Evolutionary conservation across 208 protist genomes (phyloP).

Genomic region (Trypanosoma platydactyli): DNA sequence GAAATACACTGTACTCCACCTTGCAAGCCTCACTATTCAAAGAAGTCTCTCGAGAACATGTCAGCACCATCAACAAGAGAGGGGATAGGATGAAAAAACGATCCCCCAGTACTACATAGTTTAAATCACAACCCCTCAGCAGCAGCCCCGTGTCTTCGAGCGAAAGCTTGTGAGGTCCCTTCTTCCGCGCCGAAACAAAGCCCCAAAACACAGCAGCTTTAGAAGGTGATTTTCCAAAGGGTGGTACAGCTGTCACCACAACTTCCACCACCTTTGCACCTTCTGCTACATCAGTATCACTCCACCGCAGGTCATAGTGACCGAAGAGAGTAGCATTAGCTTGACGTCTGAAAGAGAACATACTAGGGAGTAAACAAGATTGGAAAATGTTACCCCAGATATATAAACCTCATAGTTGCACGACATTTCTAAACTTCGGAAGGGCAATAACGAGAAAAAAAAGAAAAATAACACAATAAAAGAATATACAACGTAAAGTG

Average conservation of each 20-base stretch:
- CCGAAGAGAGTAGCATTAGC: constrained; percentile 43
- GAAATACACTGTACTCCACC: constrained; percentile 47
- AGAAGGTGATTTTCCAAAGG: not conserved
- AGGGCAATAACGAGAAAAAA: not conserved
- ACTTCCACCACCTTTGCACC: constrained; percentile 26
- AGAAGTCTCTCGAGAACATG: constrained; percentile 10
- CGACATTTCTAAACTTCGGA: constrained; percentile 5
- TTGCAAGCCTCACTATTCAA: constrained; percentile 28
- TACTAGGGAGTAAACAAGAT: constrained; percentile 44
- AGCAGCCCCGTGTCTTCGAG: constrained; percentile 38
- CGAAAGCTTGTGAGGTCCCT: constrained; percentile 62
- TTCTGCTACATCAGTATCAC: constrained; percentile 42
- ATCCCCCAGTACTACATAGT: not conserved
- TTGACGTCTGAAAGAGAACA: constrained; percentile 17
- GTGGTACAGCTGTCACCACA: constrained; percentile 38
- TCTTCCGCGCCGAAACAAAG: constrained; percentile 40
- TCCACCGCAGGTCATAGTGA: constrained; percentile 26
- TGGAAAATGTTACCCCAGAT: constrained; percentile 43
- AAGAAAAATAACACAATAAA: not conserved
- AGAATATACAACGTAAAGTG: not conserved
- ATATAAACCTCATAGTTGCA: constrained; percentile 43
- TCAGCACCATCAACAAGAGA: constrained; percentile 48
- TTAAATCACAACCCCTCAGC: constrained; percentile 9
- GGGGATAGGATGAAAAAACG: not conserved
- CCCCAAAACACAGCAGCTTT: constrained; percentile 29